These are phyloP conservation scores for Ceratobasidium sp. DNA, from an alignment of 1,284 basidiomycete species.

Conservation along the genomic window DNA sequence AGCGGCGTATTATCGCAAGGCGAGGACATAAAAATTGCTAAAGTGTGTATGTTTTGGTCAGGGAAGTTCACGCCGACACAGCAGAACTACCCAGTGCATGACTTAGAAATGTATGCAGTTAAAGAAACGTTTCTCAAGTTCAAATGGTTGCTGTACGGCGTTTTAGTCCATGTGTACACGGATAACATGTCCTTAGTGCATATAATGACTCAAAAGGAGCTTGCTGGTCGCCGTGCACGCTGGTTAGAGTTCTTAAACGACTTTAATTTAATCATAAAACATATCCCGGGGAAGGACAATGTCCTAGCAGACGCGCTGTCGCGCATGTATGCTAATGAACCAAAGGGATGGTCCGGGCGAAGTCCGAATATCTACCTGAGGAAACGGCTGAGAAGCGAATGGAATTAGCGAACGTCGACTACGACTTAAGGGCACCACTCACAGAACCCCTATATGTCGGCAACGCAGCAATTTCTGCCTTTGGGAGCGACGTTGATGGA, in stretches of 20 bases:
- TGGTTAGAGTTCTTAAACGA: slow-evolving; percentile 55
- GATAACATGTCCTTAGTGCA: slow-evolving; percentile 55
- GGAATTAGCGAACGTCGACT: background rate
- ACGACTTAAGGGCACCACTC: background rate
- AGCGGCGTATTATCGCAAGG: slow-evolving; percentile 49
- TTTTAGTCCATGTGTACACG: slow-evolving; percentile 52
- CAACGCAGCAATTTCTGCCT: background rate
- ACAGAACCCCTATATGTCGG: background rate
- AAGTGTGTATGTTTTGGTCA: slow-evolving; percentile 53
- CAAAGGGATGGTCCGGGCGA: slow-evolving; percentile 49
- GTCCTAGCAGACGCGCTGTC: slow-evolving; percentile 54
- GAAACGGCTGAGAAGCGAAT: background rate
- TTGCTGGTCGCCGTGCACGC: slow-evolving; percentile 52
- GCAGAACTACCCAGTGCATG: slow-evolving; percentile 57
- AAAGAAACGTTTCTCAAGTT: slow-evolving; percentile 57
- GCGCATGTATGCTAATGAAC: slow-evolving; percentile 53
- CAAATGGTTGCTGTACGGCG: slow-evolving; percentile 53
- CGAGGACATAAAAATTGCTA: slow-evolving; percentile 46
- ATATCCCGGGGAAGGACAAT: slow-evolving; percentile 45
- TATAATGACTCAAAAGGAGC: slow-evolving; percentile 52
- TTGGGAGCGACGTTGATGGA: background rate
- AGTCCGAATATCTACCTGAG: too few relatives aligned
- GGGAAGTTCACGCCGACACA: slow-evolving; percentile 55
- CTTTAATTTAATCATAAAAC: slow-evolving; percentile 52
- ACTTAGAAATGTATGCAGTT: slow-evolving; percentile 57